phyloP scores from a whole-genome alignment of 169 alveolate species.

The Eimeria zaria region DNA sequence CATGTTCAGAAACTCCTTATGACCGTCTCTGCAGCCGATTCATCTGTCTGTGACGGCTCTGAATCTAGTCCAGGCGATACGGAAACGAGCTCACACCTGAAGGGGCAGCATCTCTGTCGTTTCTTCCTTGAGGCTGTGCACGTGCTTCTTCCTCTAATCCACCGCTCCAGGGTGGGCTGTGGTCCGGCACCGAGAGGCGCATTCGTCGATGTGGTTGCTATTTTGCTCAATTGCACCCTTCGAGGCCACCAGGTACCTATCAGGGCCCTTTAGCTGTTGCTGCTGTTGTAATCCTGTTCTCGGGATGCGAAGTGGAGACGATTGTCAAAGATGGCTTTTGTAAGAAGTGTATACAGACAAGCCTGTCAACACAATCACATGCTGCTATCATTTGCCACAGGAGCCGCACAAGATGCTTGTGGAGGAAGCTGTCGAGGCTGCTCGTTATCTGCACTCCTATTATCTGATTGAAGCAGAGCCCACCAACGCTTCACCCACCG shows the following conservation, averaged over 20 bases:
- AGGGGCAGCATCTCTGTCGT: conserved; percentile 79
- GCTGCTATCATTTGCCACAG: background rate
- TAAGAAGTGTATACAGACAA: background rate
- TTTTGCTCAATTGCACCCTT: conserved; percentile 71
- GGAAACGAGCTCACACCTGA: conserved; percentile 33
- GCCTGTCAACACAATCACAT: background rate
- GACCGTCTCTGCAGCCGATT: conserved; percentile 56
- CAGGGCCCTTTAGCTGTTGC: background rate
- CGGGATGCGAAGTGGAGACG: background rate
- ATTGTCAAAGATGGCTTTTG: background rate
- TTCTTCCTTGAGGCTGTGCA: conserved; percentile 76
- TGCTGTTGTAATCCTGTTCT: background rate
- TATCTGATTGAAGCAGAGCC: conserved; percentile 62
- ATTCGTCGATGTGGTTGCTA: conserved; percentile 29
- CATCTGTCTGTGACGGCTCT: background rate
- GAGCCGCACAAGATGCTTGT: conserved; percentile 41
- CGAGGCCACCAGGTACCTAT: conserved; percentile 75
- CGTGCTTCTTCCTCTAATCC: conserved; percentile 74
- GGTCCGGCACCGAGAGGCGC: background rate
- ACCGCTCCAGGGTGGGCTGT: background rate
- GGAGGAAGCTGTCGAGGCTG: conserved; percentile 25
- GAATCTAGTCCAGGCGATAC: background rate
- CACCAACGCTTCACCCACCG: background rate
- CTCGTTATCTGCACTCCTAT: conserved; percentile 77
- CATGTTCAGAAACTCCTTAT: conserved; percentile 28